Evolutionary conservation across 108 stramenopile genomes (phyloP).

Genomic region (Phaeodactylum tricornutum): DNA sequence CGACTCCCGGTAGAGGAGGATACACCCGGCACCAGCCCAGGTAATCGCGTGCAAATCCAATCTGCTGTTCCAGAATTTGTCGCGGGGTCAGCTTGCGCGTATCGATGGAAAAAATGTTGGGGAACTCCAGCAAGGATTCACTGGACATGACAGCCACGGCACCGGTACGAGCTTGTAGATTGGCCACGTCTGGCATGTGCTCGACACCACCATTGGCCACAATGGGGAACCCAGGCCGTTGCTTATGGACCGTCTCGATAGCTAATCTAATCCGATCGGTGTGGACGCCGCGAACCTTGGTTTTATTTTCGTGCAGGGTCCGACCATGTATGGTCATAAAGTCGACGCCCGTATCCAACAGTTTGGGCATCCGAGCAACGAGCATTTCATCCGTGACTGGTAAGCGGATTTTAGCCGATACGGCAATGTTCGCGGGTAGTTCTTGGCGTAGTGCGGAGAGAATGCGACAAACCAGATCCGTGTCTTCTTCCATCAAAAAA

Average conservation of each 20-base stretch:
- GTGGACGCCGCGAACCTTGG: conserved; percentile 41
- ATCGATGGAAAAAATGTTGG: conserved; percentile 62
- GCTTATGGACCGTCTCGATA: conserved; percentile 28
- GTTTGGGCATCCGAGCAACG: conserved; percentile 33
- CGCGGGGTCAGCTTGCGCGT: conserved; percentile 15
- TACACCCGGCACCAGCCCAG: conserved; percentile 51
- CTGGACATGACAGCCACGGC: conserved; percentile 91
- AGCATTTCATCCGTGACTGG: conserved; percentile 23
- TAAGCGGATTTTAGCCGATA: conserved; percentile 76
- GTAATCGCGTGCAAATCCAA: conserved; percentile 71
- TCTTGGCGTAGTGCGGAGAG: conserved; percentile 34
- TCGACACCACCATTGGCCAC: conserved; percentile 97
- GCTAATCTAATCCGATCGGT: conserved; percentile 45
- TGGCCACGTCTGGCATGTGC: conserved; percentile 44
- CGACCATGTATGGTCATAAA: conserved; percentile 95
- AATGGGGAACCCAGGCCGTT: conserved; percentile 57
- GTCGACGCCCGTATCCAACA: conserved; percentile 75
- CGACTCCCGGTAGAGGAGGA: conserved; percentile 73
- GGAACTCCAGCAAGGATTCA: conserved; percentile 89
- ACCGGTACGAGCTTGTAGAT: conserved; percentile 55
- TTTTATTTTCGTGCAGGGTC: conserved; percentile 86
- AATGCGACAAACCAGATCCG: conserved; percentile 27
- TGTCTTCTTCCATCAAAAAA: conserved; percentile 85
- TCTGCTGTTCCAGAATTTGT: conserved; percentile 50
- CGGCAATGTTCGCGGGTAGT: conserved; percentile 31